A percentile compares a stretch with the other conserved stretches of the same genome.
phyloP scores from a whole-genome alignment of 2,329 filamentous ascomycete genomes.

The Metarhizium sp. region DNA sequence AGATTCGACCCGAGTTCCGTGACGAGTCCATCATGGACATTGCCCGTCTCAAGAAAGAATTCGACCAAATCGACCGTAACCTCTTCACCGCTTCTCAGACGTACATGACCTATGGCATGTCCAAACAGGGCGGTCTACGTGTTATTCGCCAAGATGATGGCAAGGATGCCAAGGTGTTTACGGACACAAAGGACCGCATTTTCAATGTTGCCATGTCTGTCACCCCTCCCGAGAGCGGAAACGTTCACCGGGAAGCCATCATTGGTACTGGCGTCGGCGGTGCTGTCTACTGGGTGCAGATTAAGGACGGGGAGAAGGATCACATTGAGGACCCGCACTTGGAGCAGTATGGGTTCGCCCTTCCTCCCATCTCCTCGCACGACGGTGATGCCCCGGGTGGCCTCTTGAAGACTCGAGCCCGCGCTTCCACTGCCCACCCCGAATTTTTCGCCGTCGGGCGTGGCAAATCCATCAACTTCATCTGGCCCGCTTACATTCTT shows the following conservation, averaged over 20 bases:
- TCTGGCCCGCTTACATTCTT: conserved; percentile 59
- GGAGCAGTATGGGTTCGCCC: conserved; percentile 77
- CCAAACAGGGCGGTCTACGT: conserved; percentile 83
- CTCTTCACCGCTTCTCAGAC: conserved; percentile 81
- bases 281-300: conserved; percentile 89
- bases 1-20: conserved; percentile 55
- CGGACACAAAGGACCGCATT: conserved; percentile 82
- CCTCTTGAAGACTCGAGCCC: conserved; percentile 89
- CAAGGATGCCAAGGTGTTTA: conserved; percentile 84
- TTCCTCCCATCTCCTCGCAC: conserved; percentile 75
- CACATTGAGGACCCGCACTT: conserved; percentile 69
- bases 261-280: conserved; percentile 91
- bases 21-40: conserved; percentile 84
- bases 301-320: conserved; percentile 69
- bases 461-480: conserved; percentile 90
- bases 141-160: conserved; percentile 94
- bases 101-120: conserved; percentile 91
- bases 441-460: conserved; percentile 93
- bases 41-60: conserved; percentile 90
- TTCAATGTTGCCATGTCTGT: conserved; percentile 86
- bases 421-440: conserved; percentile 78
- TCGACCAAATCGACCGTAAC: conserved; percentile 93
- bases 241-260: conserved; percentile 64
- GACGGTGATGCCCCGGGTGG: conserved; percentile 89
- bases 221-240: conserved; percentile 45